Conservation (phyloP, 2,329 filamentous ascomycete species). For the Stachybotrys chlorohalonatus region DNA sequence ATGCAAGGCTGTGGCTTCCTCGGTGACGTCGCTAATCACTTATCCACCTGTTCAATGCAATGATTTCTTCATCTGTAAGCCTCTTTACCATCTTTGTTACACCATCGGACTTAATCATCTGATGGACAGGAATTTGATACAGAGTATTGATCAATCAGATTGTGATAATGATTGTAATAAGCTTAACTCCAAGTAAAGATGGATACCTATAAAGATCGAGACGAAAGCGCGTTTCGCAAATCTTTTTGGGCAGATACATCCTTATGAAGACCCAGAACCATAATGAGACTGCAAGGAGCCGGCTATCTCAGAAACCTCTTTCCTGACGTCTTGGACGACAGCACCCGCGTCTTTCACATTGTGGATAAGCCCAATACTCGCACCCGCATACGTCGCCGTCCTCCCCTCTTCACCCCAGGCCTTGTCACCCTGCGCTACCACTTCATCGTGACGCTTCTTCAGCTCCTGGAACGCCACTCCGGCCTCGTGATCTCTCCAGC, state of each 20-base stretch:
- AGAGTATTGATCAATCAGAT: too few relatives aligned
- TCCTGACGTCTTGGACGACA: conserved; percentile 21
- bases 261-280: background rate
- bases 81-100: too few relatives aligned
- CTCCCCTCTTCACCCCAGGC: conserved; percentile 39
- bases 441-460: conserved; percentile 30
- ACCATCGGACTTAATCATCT: too few relatives aligned
- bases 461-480: conserved; percentile 34
- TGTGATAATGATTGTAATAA: too few relatives aligned
- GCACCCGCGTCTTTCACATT: conserved; percentile 25
- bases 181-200: too few relatives aligned
- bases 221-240: too few relatives aligned
- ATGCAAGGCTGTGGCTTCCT: too few relatives aligned
- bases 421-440: conserved; percentile 26
- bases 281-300: background rate
- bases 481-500: conserved; percentile 23
- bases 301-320: background rate
- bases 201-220: too few relatives aligned
- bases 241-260: background rate
- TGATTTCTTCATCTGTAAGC: too few relatives aligned
- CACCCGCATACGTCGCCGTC: conserved; percentile 40
- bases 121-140: too few relatives aligned
- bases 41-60: too few relatives aligned
- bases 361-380: conserved; percentile 33
- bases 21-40: too few relatives aligned